Percentiles rank a stretch among this genome's conserved stretches.
Conservation (phyloP, 768 basidiomycete species). For the Mycena rosella region DNA sequence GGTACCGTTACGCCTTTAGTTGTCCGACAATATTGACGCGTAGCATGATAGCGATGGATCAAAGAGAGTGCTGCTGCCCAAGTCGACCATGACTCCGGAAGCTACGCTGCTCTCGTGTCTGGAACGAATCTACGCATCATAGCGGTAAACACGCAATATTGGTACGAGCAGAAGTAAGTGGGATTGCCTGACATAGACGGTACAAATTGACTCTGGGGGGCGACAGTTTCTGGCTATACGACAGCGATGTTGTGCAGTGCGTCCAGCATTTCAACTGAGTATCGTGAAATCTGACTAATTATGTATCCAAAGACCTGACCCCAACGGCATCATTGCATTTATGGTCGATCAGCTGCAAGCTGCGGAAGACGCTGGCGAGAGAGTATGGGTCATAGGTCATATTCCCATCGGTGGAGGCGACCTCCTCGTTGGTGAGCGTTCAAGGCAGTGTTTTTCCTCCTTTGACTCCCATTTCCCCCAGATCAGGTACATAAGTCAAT, state of each 20-base stretch:
- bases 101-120: constrained; percentile 48
- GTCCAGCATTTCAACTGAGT: constrained; percentile 10
- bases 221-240: constrained; percentile 55
- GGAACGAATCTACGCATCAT: constrained; percentile 51
- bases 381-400: constrained; percentile 56
- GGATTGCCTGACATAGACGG: not conserved
- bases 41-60: constrained; percentile 48
- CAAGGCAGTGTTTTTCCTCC: constrained; percentile 17
- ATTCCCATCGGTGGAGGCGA: constrained; percentile 49
- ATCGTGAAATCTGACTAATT: not conserved
- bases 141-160: constrained; percentile 55
- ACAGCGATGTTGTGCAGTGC: constrained; percentile 49
- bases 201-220: too few relatives aligned
- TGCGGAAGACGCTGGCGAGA: constrained; percentile 52
- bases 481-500: too few relatives aligned
- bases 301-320: constrained; percentile 46
- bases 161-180: constrained; percentile 51
- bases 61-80: constrained; percentile 43
- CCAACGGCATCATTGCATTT: constrained; percentile 57
- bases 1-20: constrained; percentile 17
- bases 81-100: constrained; percentile 48
- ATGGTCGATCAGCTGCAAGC: constrained; percentile 51
- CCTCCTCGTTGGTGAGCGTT: constrained; percentile 31
- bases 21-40: not conserved
- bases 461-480: too few relatives aligned